These are phyloP conservation scores for Porogramme epimiltina DNA, from an alignment of 1,284 basidiomycete species.

Conservation along the genomic window DNA sequence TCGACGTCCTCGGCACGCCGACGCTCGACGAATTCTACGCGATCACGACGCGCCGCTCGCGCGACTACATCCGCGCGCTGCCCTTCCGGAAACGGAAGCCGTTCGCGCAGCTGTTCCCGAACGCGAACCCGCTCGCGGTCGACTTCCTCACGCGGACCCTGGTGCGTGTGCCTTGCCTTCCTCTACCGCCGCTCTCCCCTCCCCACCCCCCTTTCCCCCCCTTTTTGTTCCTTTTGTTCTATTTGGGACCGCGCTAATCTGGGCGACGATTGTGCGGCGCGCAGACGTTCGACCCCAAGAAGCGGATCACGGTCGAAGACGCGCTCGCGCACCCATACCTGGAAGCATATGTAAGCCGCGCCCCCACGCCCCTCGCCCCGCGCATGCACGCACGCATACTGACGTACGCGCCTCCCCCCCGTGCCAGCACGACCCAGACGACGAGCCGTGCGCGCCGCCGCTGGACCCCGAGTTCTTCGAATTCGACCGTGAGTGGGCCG, in stretches of 20 bases:
- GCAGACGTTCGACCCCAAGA: constrained; percentile 90
- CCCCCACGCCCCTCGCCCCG: constrained; percentile 9
- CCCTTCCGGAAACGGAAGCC: constrained; percentile 85
- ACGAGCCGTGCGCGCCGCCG: constrained; percentile 90
- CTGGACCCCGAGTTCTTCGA: constrained; percentile 92
- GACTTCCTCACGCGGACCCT: constrained; percentile 93
- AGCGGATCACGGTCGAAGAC: constrained; percentile 89
- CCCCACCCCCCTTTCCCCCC: too few relatives aligned
- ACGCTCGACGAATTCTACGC: constrained; percentile 91
- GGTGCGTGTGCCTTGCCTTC: constrained; percentile 53
- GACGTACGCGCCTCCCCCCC: neutral
- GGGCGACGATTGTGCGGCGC: neutral
- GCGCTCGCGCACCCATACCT: constrained; percentile 92
- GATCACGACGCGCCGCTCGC: constrained; percentile 82
- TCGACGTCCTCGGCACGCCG: constrained; percentile 92
- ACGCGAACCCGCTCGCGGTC: constrained; percentile 81
- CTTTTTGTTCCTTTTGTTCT: too few relatives aligned
- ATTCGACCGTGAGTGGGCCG: constrained; percentile 78
- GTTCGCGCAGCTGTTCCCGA: constrained; percentile 83
- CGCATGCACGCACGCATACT: neutral
- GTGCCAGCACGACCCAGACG: constrained; percentile 82
- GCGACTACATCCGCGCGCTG: constrained; percentile 88
- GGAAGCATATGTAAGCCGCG: constrained; percentile 76
- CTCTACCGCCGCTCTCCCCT: neutral
- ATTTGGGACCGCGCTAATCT: too few relatives aligned